Evolutionary conservation across 495 filamentous ascomycete species (phyloP), one percentile per base, ranked within the genome.

Genomic region (Talaromyces liani): DNA sequence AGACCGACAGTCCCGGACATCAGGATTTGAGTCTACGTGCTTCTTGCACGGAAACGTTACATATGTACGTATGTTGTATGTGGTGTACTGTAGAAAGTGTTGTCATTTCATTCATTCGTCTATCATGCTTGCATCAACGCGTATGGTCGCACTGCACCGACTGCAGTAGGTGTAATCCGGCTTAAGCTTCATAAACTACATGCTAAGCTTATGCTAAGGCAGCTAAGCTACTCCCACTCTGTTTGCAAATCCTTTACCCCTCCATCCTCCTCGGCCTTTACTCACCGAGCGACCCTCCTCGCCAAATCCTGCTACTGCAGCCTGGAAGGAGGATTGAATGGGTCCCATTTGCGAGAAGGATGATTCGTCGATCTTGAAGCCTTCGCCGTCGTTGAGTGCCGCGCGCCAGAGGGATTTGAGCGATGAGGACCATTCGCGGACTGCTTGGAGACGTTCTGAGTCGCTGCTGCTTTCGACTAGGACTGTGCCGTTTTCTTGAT

Each of bases 401-500:
- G 85, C 81, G 25, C 73, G 73, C 72, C 82, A 92, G 16, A 96
- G 79, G 7, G 79, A 79, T 16, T 77, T 79, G 57, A 97, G 79
- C 2, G 91, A 85, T 10, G 79, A 78, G 56, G 80, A 85, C 87
- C 92, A 94, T 66, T 87, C 81, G 54, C 85, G 75, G 74, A 98
- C 82, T 20, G 92, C 87, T 58, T 82, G 76, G 60, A 90, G 79
- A 62, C 92, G 88, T 64, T 89, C 89, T 36, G 83, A 81, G 73
- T 97, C 93, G 56, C 80, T 85, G 56, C 80, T 77, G 34, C 86
- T 90, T 66, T 90, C 87, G 41, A 96, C 88, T 69, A 91, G 85
- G 33, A 98, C 86, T 0, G 86, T 91, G 24, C 93, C 91, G 61
- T 81, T 83, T 71, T 90, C 84, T 72, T 97, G 91, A 73, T 98